Percentiles rank a stretch among this genome's conserved stretches.
These are phyloP conservation scores for Pseudogymnoascus sp. DNA, from an alignment of 2,329 filamentous ascomycete genomes.

Conservation along the genomic window DNA sequence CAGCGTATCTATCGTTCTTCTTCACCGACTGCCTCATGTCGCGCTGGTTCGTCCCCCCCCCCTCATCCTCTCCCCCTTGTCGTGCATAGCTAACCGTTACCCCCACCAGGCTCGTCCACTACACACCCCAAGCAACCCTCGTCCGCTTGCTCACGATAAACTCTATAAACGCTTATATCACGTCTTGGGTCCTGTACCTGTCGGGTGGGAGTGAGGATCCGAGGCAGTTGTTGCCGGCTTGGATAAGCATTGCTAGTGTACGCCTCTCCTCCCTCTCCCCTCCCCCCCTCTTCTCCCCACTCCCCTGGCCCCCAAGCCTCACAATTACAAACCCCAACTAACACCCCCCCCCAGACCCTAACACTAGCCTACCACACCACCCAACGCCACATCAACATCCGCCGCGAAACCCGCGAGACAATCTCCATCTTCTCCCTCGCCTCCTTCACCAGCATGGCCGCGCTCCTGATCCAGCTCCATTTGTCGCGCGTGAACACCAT, in stretches of 20 bases:
- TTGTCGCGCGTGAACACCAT: slow-evolving; percentile 25
- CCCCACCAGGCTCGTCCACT: slow-evolving; percentile 62
- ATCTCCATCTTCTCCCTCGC: slow-evolving; percentile 68
- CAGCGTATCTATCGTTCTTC: slow-evolving; percentile 71
- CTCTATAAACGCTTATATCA: slow-evolving; percentile 66
- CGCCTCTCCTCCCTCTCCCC: slow-evolving; percentile 19
- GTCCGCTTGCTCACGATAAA: slow-evolving; percentile 70
- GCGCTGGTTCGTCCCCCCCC: slow-evolving; percentile 49
- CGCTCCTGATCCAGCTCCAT: slow-evolving; percentile 59
- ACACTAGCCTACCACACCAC: slow-evolving; percentile 69
- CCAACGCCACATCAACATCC: slow-evolving; percentile 70
- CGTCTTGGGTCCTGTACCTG: slow-evolving; percentile 61
- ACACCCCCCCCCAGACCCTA: slow-evolving; percentile 49
- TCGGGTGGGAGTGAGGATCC: slow-evolving; percentile 63
- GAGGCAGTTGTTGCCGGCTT: slow-evolving; percentile 63
- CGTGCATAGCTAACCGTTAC: not conserved
- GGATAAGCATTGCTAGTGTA: slow-evolving; percentile 70
- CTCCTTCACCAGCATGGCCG: slow-evolving; percentile 67
- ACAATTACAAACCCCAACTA: no score
- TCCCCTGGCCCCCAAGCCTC: no score
- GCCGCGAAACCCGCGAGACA: slow-evolving; percentile 70
- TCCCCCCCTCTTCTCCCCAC: not conserved
- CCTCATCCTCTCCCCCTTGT: not conserved
- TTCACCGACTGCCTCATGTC: slow-evolving; percentile 82
- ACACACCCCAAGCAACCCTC: slow-evolving; percentile 71